phyloP scores from a whole-genome alignment of 2,329 filamentous ascomycete species.

The Decorospora gaudefroyi region DNA sequence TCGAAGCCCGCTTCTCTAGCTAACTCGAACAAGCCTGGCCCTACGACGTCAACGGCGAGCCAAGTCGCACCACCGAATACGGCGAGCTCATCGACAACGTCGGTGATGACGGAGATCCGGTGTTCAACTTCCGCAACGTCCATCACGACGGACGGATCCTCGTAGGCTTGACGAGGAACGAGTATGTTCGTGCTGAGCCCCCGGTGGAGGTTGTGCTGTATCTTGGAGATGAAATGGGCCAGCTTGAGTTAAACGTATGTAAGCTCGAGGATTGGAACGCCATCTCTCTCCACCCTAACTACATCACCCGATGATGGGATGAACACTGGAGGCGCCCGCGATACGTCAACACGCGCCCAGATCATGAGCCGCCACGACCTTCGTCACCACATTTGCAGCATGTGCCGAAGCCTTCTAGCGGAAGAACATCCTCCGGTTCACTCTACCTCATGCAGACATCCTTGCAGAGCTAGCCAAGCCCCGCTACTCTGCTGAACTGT shows the following conservation, averaged over 20 bases:
- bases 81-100: neutral
- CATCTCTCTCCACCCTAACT: too few species aligned
- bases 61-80: neutral
- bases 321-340: too few species aligned
- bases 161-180: neutral
- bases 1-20: neutral
- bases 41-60: neutral
- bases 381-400: neutral
- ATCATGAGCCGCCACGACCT: neutral
- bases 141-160: neutral
- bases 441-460: neutral
- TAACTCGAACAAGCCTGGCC: neutral
- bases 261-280: neutral
- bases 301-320: too few species aligned
- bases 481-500: neutral
- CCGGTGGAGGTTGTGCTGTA: neutral
- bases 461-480: neutral
- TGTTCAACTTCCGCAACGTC: neutral
- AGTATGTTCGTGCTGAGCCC: neutral
- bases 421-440: neutral
- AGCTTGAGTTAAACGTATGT: neutral
- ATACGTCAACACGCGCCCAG: too few species aligned
- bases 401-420: neutral
- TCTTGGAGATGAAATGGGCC: neutral
- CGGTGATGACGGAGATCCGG: neutral